Evolutionary conservation across 163 green algal genomes (phyloP).

Genomic region (Botryococcus braunii): DNA sequence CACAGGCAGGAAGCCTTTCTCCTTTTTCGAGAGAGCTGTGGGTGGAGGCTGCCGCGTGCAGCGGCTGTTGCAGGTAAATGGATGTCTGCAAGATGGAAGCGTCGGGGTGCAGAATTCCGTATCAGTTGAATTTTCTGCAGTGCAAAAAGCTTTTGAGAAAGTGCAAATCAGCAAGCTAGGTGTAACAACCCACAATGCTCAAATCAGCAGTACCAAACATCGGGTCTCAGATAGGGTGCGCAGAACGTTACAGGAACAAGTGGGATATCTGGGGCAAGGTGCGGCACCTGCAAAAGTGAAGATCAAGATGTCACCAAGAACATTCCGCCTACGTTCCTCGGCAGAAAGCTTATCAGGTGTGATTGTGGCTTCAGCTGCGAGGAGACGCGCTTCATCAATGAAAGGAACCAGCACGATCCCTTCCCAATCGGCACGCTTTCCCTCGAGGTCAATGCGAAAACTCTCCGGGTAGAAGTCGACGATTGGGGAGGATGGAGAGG

Average conservation of each 20-base stretch:
- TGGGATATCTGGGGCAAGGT: background rate
- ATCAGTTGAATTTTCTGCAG: conserved; percentile 4
- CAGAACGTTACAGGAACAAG: background rate
- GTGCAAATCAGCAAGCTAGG: background rate
- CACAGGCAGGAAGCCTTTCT: conserved; percentile 50
- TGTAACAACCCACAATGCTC: background rate
- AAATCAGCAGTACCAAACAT: background rate
- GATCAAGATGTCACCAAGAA: conserved; percentile 59
- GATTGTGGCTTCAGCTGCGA: conserved; percentile 37
- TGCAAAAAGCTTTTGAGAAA: no score
- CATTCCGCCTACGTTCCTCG: conserved; percentile 64
- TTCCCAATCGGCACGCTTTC: conserved; percentile 54
- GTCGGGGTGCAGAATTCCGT: conserved; percentile 53
- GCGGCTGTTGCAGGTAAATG: conserved; percentile 29
- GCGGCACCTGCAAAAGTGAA: conserved; percentile 22
- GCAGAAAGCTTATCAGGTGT: conserved; percentile 27
- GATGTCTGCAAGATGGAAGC: conserved; percentile 42
- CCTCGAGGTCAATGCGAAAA: conserved; percentile 61
- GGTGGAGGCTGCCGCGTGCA: conserved; percentile 31
- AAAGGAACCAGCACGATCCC: conserved; percentile 63
- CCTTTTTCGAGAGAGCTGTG: conserved; percentile 44
- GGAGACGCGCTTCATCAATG: conserved; percentile 64
- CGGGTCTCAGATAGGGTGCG: background rate
- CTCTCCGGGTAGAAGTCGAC: conserved; percentile 90
- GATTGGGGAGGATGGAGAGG: conserved; percentile 74